A percentile compares a stretch with the other conserved stretches of the same genome.
These are phyloP conservation scores for peach (Prunus persica) DNA, from an alignment of 306 rosid species.

Conservation along the genomic window Prunus_persica_NCBIv2 NC_034012.1:314501-315000, in stretches of 20 bases:
- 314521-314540: slow-evolving; percentile 20
- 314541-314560: background rate
- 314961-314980: slow-evolving; percentile 25
- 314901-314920: slow-evolving; percentile 3
- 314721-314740: background rate
- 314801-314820: background rate
- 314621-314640: slow-evolving; percentile 13
- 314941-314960: slow-evolving; percentile 24
- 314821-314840: background rate
- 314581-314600: background rate
- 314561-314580: background rate
- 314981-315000: slow-evolving; percentile 25
- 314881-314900: background rate
- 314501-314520: slow-evolving; percentile 49
- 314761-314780: background rate
- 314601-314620: background rate
- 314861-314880: background rate
- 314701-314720: background rate
- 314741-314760: background rate
- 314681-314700: background rate
- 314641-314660: slow-evolving; percentile 5
- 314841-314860: background rate
- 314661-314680: slow-evolving; percentile 5
- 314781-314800: background rate
- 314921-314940: slow-evolving; percentile 13